Conservation (phyloP, 2,329 filamentous ascomycete species). For the Fusarium tjaetaba region DNA sequence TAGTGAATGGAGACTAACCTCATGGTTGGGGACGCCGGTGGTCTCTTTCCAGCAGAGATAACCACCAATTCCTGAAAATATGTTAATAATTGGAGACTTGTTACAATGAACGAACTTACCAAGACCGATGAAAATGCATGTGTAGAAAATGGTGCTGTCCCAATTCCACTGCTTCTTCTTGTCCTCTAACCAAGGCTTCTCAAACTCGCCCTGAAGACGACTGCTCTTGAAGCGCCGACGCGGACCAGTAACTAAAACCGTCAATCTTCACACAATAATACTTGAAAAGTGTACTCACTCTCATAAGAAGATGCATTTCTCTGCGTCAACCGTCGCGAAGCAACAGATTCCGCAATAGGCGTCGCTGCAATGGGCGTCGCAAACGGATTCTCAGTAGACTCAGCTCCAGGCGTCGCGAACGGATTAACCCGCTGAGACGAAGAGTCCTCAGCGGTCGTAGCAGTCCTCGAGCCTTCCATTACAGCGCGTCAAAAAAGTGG, state of each 20-base stretch:
- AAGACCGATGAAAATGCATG: slow-evolving; percentile 33
- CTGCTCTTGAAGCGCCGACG: slow-evolving; percentile 48
- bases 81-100: not conserved
- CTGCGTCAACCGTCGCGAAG: slow-evolving; percentile 21
- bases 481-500: slow-evolving; percentile 3
- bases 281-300: not conserved
- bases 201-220: slow-evolving; percentile 37
- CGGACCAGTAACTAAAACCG: not conserved
- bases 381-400: slow-evolving; percentile 34
- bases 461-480: slow-evolving; percentile 34
- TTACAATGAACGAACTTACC: not conserved
- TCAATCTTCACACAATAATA: not conserved
- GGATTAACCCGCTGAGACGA: slow-evolving; percentile 11
- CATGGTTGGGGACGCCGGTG: slow-evolving; percentile 25
- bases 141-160: slow-evolving; percentile 44
- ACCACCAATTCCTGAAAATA: slow-evolving; percentile 18
- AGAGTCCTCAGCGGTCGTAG: slow-evolving; percentile 21
- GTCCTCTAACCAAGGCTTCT: slow-evolving; percentile 41
- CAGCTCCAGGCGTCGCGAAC: slow-evolving; percentile 23
- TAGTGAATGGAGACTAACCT: slow-evolving; percentile 5
- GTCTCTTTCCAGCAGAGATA: slow-evolving; percentile 38
- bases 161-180: slow-evolving; percentile 39
- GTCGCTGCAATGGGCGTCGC: slow-evolving; percentile 34
- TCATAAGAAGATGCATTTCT: slow-evolving; percentile 26
- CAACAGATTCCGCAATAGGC: slow-evolving; percentile 29